These are phyloP conservation scores for Kodamaea alishanica DNA, from an alignment of 1,139 yeast genomes.

Conservation along the genomic window DNA sequence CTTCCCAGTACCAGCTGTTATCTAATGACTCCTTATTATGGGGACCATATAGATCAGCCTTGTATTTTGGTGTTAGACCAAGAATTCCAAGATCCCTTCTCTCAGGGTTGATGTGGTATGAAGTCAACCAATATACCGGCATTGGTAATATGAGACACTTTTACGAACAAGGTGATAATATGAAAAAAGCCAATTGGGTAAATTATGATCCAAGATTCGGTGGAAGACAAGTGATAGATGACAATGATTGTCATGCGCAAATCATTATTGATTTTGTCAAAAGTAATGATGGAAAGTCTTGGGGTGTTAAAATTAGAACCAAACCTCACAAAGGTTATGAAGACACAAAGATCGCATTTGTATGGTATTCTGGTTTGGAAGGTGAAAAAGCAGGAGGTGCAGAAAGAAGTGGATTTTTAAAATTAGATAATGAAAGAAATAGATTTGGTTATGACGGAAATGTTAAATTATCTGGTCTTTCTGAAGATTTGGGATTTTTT, in stretches of 20 bases:
- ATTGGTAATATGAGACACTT: slow-evolving; percentile 68
- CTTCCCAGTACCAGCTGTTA: slow-evolving; percentile 22
- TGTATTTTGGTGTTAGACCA: slow-evolving; percentile 85
- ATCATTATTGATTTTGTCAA: slow-evolving; percentile 75
- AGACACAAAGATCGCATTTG: slow-evolving; percentile 55
- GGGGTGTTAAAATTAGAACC: slow-evolving; percentile 74
- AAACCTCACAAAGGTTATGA: slow-evolving; percentile 51
- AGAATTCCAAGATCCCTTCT: slow-evolving; percentile 71
- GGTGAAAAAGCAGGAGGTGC: slow-evolving; percentile 41
- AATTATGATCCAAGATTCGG: slow-evolving; percentile 84
- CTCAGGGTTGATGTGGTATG: slow-evolving; percentile 90
- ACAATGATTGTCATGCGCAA: slow-evolving; percentile 58
- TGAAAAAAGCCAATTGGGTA: slow-evolving; percentile 81
- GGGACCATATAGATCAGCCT: slow-evolving; percentile 92
- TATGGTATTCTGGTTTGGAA: slow-evolving; percentile 76
- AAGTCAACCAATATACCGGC: slow-evolving; percentile 56
- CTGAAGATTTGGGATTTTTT: slow-evolving; percentile 55
- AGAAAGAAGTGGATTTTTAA: slow-evolving; percentile 30
- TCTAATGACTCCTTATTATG: slow-evolving; percentile 49
- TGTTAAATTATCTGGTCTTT: slow-evolving; percentile 48
- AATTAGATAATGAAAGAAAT: slow-evolving; percentile 25
- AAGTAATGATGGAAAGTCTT: slow-evolving; percentile 62
- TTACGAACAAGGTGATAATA: slow-evolving; percentile 71
- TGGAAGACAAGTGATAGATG: slow-evolving; percentile 75
- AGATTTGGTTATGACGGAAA: slow-evolving; percentile 31